A percentile compares a stretch with the other conserved stretches of the same genome.
Evolutionary conservation across 163 green algal species (phyloP).

Genomic region (Scenedesmus sp.): DNA sequence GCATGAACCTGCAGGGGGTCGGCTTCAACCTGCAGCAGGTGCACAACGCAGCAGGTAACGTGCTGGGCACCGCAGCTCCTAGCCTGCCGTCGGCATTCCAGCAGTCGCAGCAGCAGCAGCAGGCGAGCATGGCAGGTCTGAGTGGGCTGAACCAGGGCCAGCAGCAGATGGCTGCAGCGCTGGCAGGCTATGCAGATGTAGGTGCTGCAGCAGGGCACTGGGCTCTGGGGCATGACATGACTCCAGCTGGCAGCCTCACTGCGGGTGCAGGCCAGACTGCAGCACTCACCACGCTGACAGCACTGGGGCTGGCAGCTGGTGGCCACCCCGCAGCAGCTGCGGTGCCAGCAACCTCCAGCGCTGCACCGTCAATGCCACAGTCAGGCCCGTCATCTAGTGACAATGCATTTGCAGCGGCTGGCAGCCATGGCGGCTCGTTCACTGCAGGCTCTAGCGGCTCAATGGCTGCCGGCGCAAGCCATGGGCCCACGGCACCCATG

Average conservation of each 20-base stretch:
- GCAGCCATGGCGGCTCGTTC: background rate
- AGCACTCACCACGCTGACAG: background rate
- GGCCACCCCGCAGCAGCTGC: background rate
- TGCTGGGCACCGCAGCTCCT: background rate
- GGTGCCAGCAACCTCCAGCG: background rate
- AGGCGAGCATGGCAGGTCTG: background rate
- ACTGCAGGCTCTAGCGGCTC: background rate
- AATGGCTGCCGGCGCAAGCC: background rate
- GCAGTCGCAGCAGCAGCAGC: slow-evolving; percentile 14
- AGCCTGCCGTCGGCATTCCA: slow-evolving; percentile 17
- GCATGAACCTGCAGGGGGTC: background rate
- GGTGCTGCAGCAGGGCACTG: background rate
- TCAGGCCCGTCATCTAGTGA: slow-evolving; percentile 10
- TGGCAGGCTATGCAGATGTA: slow-evolving; percentile 24
- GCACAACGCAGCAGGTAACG: background rate
- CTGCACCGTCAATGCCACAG: background rate
- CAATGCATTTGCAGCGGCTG: background rate
- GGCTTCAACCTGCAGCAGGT: background rate
- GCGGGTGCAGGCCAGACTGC: background rate
- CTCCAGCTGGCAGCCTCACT: slow-evolving; percentile 14
- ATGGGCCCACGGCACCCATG: background rate
- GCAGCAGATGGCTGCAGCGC: background rate
- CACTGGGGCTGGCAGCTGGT: background rate
- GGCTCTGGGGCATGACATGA: background rate
- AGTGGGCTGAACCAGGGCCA: background rate